A percentile compares a stretch with the other conserved stretches of the same genome.
Evolutionary conservation across 441 rosid species (phyloP).

Genomic region (Macaranga tanarius): DNA sequence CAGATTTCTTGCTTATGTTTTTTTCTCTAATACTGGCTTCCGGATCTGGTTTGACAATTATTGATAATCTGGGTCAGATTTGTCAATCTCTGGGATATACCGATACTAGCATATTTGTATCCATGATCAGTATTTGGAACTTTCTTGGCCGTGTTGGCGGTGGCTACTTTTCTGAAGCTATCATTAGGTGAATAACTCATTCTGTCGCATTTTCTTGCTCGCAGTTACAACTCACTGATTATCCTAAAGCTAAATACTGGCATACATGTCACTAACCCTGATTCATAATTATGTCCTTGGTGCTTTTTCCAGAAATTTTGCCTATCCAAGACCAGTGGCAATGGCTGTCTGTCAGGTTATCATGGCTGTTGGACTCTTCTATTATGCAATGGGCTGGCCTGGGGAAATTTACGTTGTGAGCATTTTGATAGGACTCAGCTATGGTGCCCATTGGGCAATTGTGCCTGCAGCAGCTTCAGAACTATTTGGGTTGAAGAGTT

Average conservation of each 20-base stretch:
- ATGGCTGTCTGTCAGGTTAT: constrained; percentile 70
- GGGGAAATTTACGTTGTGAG: constrained; percentile 79
- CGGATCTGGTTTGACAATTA: constrained; percentile 92
- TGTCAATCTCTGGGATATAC: constrained; percentile 83
- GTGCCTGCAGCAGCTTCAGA: constrained; percentile 88
- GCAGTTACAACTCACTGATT: background rate
- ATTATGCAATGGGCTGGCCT: constrained; percentile 78
- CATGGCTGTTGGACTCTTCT: constrained; percentile 84
- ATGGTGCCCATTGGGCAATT: constrained; percentile 90
- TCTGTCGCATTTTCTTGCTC: constrained; percentile 36
- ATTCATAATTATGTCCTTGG: constrained; percentile 3
- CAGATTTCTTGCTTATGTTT: constrained; percentile 88
- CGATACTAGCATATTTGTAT: constrained; percentile 77
- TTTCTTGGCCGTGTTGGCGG: constrained; percentile 95
- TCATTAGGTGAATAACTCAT: constrained; percentile 56
- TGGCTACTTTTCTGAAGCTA: constrained; percentile 86
- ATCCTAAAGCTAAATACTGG: background rate
- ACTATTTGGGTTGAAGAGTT: constrained; percentile 84
- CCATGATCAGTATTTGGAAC: constrained; percentile 98
- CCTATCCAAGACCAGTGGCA: constrained; percentile 80
- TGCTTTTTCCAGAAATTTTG: constrained; percentile 52
- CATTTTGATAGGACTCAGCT: constrained; percentile 72
- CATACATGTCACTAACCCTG: constrained; percentile 8
- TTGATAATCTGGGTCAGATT: constrained; percentile 97
- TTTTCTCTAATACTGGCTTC: constrained; percentile 78